phyloP scores from a whole-genome alignment of 2,329 filamentous ascomycete genomes.

The Triangularia verruculosa region DNA sequence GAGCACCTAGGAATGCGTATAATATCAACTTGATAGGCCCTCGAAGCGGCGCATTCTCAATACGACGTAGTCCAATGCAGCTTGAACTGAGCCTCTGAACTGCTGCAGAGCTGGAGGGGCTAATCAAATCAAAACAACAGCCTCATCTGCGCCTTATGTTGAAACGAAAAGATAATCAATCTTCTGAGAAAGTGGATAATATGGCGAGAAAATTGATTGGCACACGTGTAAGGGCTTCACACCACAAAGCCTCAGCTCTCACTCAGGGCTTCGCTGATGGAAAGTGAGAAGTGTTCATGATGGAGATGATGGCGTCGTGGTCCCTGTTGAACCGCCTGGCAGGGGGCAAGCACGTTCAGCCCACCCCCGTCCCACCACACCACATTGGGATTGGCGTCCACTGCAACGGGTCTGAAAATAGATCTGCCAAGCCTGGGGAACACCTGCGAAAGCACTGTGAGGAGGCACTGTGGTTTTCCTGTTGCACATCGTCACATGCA shows the following conservation, averaged over 20 bases:
- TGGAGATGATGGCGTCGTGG: not conserved
- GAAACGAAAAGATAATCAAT: not conserved
- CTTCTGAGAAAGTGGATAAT: not conserved
- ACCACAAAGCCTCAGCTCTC: not conserved
- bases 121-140: not conserved
- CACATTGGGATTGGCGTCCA: not conserved
- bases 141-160: not conserved
- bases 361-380: not conserved
- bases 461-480: not conserved
- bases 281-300: not conserved
- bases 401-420: constrained; percentile 18
- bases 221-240: not conserved
- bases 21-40: not conserved
- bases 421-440: constrained; percentile 19
- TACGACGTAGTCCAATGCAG: not conserved
- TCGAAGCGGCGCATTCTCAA: not conserved
- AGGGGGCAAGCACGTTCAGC: not conserved
- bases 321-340: too few relatives aligned
- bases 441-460: not conserved
- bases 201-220: not conserved
- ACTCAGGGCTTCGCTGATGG: not conserved
- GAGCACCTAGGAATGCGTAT: not conserved
- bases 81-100: not conserved
- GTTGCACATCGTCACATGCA: not conserved
- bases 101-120: not conserved